phyloP scores from a whole-genome alignment of 177 flowering plant genomes.

The Vitis hybrid region DNA sequence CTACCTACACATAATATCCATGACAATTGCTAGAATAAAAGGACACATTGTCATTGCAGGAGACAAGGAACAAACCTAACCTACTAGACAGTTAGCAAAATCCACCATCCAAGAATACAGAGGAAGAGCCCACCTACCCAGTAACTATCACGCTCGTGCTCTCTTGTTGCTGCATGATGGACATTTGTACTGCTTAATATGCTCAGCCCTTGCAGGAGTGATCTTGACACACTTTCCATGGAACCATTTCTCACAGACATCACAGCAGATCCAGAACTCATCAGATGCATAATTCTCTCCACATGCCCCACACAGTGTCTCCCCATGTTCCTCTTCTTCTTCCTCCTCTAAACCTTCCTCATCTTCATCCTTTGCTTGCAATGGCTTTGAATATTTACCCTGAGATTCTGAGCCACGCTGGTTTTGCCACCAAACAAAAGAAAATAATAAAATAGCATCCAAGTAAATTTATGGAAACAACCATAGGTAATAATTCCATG shows the following conservation, averaged over 20 bases:
- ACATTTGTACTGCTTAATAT: constrained; percentile 80
- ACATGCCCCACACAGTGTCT: constrained; percentile 68
- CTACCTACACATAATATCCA: constrained; percentile 14
- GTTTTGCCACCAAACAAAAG: constrained; percentile 9
- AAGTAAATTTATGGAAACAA: not conserved
- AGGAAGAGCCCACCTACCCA: constrained; percentile 4
- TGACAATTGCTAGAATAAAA: constrained; percentile 11
- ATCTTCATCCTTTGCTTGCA: constrained; percentile 40
- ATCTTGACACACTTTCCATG: constrained; percentile 80
- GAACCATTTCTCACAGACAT: constrained; percentile 75
- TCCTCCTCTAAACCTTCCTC: constrained; percentile 54
- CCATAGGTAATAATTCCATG: not conserved
- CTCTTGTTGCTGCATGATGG: constrained; percentile 83
- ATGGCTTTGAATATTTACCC: constrained; percentile 32
- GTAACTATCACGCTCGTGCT: constrained; percentile 42
- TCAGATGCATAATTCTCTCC: constrained; percentile 51
- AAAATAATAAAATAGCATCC: not conserved
- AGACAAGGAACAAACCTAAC: constrained; percentile 25
- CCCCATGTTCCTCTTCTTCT: constrained; percentile 71
- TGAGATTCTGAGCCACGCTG: constrained; percentile 45
- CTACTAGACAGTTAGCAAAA: constrained; percentile 27
- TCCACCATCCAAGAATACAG: constrained; percentile 12
- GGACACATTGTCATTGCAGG: constrained; percentile 9
- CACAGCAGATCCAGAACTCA: constrained; percentile 74
- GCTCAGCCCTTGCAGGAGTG: constrained; percentile 74